Evolutionary conservation across 192 early-diverging fungal genomes (phyloP).

Genomic region (Rhizoclosmatium sp.): DNA sequence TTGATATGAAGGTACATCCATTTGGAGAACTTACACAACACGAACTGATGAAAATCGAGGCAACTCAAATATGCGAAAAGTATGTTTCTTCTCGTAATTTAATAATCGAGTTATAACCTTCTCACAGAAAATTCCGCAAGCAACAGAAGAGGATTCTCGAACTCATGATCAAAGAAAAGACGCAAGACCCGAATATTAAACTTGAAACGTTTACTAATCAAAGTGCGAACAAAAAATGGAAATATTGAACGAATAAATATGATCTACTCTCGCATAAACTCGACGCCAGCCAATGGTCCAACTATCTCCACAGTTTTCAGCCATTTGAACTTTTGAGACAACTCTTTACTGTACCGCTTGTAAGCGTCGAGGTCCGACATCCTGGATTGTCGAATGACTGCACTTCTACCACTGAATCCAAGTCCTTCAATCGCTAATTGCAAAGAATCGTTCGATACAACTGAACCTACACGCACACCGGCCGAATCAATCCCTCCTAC

Average conservation of each 20-base stretch:
- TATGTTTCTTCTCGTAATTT: neutral
- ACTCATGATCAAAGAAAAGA: neutral
- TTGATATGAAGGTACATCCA: neutral
- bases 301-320: neutral
- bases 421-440: neutral
- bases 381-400: neutral
- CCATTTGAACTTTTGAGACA: neutral
- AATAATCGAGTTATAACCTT: neutral
- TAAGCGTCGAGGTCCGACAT: slow-evolving; percentile 3
- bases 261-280: neutral
- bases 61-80: neutral
- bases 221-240: too few species aligned
- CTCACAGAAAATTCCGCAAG: slow-evolving; percentile 1
- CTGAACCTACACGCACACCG: neutral
- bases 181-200: slow-evolving; percentile 10
- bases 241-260: neutral
- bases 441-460: neutral
- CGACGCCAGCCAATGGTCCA: neutral
- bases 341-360: neutral
- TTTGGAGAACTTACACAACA: neutral
- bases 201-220: neutral
- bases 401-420: neutral
- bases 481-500: slow-evolving; percentile 1
- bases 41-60: neutral
- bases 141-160: slow-evolving; percentile 1